Percentiles rank a stretch among this genome's conserved stretches.
phyloP scores from a whole-genome alignment of 768 basidiomycete genomes.

The Boletus tylopilopsis region DNA sequence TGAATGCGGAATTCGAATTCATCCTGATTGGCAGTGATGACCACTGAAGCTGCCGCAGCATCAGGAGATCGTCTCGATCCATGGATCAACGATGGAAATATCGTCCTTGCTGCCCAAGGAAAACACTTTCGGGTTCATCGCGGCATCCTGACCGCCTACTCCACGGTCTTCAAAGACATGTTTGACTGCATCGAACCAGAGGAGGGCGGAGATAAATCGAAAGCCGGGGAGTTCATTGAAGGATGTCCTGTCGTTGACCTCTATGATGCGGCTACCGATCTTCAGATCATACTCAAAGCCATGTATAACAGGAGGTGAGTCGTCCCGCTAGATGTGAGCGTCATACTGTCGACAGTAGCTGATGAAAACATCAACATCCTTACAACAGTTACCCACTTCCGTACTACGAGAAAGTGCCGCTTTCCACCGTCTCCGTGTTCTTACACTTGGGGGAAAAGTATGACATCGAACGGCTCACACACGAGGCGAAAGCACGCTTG shows the following conservation, averaged over 20 bases:
- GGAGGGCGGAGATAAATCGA: neutral
- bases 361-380: neutral
- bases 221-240: slow-evolving; percentile 7
- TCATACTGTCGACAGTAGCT: neutral
- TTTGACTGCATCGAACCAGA: slow-evolving; percentile 7
- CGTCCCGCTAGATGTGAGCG: too few relatives aligned
- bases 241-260: slow-evolving; percentile 21
- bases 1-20: too few relatives aligned
- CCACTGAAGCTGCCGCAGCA: neutral
- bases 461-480: slow-evolving; percentile 5
- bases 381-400: slow-evolving; percentile 9
- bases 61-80: slow-evolving; percentile 11
- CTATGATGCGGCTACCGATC: slow-evolving; percentile 9
- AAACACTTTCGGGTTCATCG: slow-evolving; percentile 34
- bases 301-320: slow-evolving; percentile 19
- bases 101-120: slow-evolving; percentile 24
- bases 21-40: too few relatives aligned
- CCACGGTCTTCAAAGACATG: slow-evolving; percentile 31
- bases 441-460: slow-evolving; percentile 25
- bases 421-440: slow-evolving; percentile 9
- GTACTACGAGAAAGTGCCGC: slow-evolving; percentile 1
- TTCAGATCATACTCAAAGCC: slow-evolving; percentile 16
- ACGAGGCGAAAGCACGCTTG: slow-evolving; percentile 11
- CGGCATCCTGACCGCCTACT: slow-evolving; percentile 25
- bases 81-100: slow-evolving; percentile 32